A percentile compares a stretch with the other conserved stretches of the same genome.
Conservation (phyloP, 192 early-diverging fungal species). For the Podila clonocystis region DNA sequence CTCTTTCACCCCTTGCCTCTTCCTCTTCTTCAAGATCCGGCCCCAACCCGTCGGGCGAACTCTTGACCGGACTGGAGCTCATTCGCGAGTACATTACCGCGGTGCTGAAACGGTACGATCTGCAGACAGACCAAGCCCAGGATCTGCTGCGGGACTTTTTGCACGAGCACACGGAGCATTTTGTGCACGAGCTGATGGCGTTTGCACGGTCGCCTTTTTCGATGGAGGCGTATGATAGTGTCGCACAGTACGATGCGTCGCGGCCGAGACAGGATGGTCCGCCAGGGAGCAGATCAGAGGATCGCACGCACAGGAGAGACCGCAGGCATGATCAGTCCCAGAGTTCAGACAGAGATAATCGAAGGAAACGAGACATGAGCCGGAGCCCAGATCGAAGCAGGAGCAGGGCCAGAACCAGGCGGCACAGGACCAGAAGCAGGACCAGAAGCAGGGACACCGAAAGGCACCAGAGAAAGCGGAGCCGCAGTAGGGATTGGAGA, state of each 20-base stretch:
- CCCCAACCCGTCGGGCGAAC: neutral
- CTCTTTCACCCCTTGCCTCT: neutral
- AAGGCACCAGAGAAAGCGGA: too few relatives aligned
- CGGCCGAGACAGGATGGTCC: too few relatives aligned
- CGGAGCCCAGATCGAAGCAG: neutral
- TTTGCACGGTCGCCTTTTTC: conserved; percentile 45
- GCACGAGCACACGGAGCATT: conserved; percentile 38
- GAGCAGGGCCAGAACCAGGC: neutral
- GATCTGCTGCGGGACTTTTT: conserved; percentile 34
- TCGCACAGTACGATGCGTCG: conserved; percentile 22
- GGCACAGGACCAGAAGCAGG: neutral
- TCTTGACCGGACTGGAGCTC: conserved; percentile 22
- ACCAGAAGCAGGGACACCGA: too few relatives aligned
- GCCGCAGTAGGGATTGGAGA: too few relatives aligned
- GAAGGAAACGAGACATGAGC: neutral
- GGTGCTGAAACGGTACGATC: conserved; percentile 29
- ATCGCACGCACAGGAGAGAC: too few relatives aligned
- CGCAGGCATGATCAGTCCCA: too few relatives aligned
- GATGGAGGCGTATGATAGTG: conserved; percentile 30
- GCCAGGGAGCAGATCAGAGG: too few relatives aligned
- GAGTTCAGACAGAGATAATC: neutral
- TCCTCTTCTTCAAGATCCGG: neutral
- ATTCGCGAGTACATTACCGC: conserved; percentile 42
- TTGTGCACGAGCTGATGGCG: conserved; percentile 35
- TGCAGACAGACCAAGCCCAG: conserved; percentile 33